phyloP scores from a whole-genome alignment of 176 grass and related monocot genomes.

The Phyllostachys edulis region DNA sequence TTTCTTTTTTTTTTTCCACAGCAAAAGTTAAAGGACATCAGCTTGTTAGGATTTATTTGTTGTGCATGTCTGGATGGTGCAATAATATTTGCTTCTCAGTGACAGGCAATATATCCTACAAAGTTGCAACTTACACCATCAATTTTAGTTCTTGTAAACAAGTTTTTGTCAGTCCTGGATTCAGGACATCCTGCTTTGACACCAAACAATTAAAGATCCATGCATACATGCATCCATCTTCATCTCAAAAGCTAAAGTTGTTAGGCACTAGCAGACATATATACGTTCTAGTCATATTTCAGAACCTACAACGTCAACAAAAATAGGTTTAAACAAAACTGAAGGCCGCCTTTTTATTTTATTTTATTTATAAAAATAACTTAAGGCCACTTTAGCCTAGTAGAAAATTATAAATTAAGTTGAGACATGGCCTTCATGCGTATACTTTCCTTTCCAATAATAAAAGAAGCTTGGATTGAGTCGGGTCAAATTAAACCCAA shows the following conservation, averaged over 20 bases:
- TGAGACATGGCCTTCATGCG: neutral
- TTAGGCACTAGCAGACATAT: slow-evolving; percentile 7
- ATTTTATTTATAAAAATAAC: neutral
- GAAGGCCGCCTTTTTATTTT: neutral
- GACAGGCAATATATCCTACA: neutral
- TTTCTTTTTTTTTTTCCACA: neutral
- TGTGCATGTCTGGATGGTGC: neutral
- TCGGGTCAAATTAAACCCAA: neutral
- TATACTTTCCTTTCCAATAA: neutral
- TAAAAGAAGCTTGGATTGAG: neutral
- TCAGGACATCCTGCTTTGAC: neutral
- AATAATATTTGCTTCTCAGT: neutral
- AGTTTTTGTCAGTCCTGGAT: neutral
- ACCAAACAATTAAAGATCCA: neutral
- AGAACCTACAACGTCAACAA: slow-evolving; percentile 17
- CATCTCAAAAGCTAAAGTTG: slow-evolving; percentile 9
- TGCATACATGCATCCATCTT: neutral
- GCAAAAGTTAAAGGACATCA: neutral
- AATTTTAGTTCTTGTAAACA: neutral
- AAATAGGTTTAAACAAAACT: neutral
- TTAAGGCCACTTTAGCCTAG: neutral
- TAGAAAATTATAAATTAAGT: neutral
- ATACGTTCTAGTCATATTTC: slow-evolving; percentile 5
- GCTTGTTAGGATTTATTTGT: neutral
- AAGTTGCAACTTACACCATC: neutral